Evolutionary conservation across 1,284 basidiomycete species (phyloP), one percentile per base, ranked within the genome.

Genomic region (Puccinia novopanici): DNA sequence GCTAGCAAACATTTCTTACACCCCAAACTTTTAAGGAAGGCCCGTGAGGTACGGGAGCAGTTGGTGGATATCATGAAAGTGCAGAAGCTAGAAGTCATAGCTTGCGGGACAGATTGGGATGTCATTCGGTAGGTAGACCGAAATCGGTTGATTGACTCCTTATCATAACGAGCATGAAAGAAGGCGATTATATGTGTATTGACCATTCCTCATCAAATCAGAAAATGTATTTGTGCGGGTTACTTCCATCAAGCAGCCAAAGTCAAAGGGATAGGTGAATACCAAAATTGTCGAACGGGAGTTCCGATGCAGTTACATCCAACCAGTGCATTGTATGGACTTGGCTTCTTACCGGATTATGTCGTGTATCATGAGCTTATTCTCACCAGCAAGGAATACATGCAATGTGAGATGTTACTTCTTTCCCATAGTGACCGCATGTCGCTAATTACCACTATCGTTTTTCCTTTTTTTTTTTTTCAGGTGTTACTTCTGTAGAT

Each of bases 221-320:
- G 96, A 85, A 99, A 98, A 89, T 95, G 95, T 30, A 98, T 99
- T 84, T 92, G 94, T 65, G 93, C 95, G 19, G 97, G 96, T 34
- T 99, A 98, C 87, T 99, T 99, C 89, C 97, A 99, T 86, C 97
- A 99, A 87, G 95, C 97, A 0, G 96, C 96, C 12, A 89, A 94
- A 82, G 95, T 97, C 57, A 99, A 98, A 87, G 96, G 96, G 85
- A 97, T 99, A 82, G 97, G 96, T 82, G 97, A 99, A 87, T 99
- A 98, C 86, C 93, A 96, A 82, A 98, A 99, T 86, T 93, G 96
- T 83, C 90, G 97, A 61, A 95, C 96, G n/a, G 97, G 95, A 50
- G 87, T 89, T 54, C 93, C 93, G 5, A 95, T 94, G 70, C 93
- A 95, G 85, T 87, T 99, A 65, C 97, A 99, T 86, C 97, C 97